A percentile compares a stretch with the other conserved stretches of the same genome.
Conservation (phyloP, 768 basidiomycete genomes). For the Agaricus bisporus region DNA sequence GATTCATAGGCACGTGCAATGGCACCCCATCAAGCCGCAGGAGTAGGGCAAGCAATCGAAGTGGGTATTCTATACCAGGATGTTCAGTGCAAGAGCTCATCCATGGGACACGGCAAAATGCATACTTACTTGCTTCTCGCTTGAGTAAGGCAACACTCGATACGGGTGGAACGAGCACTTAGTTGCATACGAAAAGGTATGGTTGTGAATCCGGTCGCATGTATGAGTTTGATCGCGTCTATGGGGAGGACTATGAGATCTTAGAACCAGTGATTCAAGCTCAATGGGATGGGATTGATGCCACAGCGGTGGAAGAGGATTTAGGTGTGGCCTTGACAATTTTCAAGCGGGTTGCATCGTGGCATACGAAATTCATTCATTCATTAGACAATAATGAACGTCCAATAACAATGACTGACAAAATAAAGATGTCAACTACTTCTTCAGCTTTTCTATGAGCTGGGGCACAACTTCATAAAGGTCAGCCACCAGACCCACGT, state of each 20-base stretch:
- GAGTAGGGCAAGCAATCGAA: conserved; percentile 44
- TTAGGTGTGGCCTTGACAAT: conserved; percentile 12
- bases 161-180: not conserved
- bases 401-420: not conserved
- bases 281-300: conserved; percentile 38
- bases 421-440: conserved; percentile 14
- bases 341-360: conserved; percentile 4
- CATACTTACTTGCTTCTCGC: conserved; percentile 16
- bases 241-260: conserved; percentile 28
- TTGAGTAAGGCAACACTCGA: not conserved
- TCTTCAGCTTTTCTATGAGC: conserved; percentile 81
- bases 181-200: conserved; percentile 19
- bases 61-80: conserved; percentile 14
- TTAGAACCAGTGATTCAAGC: conserved; percentile 33
- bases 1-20: conserved; percentile 34
- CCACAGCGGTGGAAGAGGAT: conserved; percentile 28
- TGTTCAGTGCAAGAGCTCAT: not conserved
- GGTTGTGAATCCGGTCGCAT: conserved; percentile 29
- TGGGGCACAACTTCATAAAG: conserved; percentile 90
- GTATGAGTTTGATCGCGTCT: conserved; percentile 31
- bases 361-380: not conserved
- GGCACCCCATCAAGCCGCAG: conserved; percentile 41
- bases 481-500: conserved; percentile 91
- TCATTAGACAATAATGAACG: not conserved
- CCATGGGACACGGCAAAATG: conserved; percentile 15